Conservation (phyloP, 164 flowering plant genomes). For the Berberis vulgaris region DNA sequence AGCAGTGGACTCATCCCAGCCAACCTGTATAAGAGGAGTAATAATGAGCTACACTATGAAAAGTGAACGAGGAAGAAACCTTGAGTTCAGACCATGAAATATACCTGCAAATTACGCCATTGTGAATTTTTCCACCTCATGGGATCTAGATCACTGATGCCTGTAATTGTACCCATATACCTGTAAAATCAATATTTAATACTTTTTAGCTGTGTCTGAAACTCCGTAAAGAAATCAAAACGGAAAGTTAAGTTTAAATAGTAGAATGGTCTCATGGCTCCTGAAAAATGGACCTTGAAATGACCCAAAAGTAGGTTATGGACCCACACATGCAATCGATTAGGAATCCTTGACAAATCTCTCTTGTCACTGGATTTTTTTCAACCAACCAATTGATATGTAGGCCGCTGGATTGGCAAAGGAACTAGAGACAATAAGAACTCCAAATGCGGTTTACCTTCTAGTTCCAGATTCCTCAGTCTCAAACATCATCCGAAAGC, state of each 20-base stretch:
- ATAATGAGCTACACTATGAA: not conserved
- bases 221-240: not conserved
- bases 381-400: not conserved
- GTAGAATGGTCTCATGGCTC: not conserved
- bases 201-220: not conserved
- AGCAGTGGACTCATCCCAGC: conserved; percentile 97
- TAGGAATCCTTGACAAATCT: too few species aligned
- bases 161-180: conserved; percentile 97
- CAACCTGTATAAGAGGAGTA: conserved; percentile 45
- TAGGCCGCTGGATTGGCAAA: not conserved
- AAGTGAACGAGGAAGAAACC: not conserved
- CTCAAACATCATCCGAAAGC: conserved; percentile 98
- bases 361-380: too few species aligned
- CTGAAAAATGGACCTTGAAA: too few species aligned
- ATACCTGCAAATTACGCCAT: conserved; percentile 97
- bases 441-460: conserved; percentile 36
- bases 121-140: conserved; percentile 96
- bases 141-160: conserved; percentile 86
- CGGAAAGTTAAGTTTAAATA: not conserved
- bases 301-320: too few species aligned
- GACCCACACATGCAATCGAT: too few species aligned
- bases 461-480: conserved; percentile 95
- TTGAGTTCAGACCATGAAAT: not conserved
- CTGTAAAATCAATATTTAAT: conserved; percentile 27
- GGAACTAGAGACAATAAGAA: not conserved